phyloP scores from a whole-genome alignment of 306 rosid species.

The Sesbania bispinosa region DNA sequence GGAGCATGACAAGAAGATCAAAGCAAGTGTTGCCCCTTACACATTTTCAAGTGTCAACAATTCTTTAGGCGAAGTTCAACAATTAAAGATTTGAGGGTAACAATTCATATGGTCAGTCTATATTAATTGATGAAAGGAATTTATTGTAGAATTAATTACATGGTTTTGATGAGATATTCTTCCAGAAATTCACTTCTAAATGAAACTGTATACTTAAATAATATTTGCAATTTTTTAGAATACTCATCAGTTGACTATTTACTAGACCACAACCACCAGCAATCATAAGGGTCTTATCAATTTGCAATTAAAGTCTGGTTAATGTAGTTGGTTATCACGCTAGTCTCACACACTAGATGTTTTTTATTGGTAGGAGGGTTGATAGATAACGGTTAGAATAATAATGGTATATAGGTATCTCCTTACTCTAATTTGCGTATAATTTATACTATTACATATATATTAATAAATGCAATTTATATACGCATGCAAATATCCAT shows the following conservation, averaged over 20 bases:
- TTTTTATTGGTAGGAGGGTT: too few relatives aligned
- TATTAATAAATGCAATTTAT: too few relatives aligned
- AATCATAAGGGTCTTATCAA: too few relatives aligned
- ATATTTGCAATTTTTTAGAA: not conserved
- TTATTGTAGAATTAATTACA: not conserved
- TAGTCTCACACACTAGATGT: too few relatives aligned
- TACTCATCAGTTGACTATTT: not conserved
- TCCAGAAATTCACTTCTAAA: not conserved
- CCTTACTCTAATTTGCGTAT: too few relatives aligned
- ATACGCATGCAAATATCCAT: too few relatives aligned
- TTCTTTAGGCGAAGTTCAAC: not conserved
- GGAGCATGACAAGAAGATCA: constrained; percentile 4
- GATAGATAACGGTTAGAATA: too few relatives aligned
- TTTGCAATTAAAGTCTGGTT: too few relatives aligned
- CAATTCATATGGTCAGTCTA: not conserved
- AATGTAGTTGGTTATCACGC: too few relatives aligned
- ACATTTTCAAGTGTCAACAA: not conserved
- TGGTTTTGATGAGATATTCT: not conserved
- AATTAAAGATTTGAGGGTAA: not conserved
- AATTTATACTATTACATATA: too few relatives aligned
- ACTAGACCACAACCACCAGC: too few relatives aligned
- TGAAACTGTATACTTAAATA: not conserved
- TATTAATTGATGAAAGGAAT: not conserved
- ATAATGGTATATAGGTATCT: too few relatives aligned
- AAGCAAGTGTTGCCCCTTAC: not conserved